Evolutionary conservation across 2,329 filamentous ascomycete genomes (phyloP), one percentile per base, ranked within the genome.

Genomic region (Pseudocercospora vitis): DNA sequence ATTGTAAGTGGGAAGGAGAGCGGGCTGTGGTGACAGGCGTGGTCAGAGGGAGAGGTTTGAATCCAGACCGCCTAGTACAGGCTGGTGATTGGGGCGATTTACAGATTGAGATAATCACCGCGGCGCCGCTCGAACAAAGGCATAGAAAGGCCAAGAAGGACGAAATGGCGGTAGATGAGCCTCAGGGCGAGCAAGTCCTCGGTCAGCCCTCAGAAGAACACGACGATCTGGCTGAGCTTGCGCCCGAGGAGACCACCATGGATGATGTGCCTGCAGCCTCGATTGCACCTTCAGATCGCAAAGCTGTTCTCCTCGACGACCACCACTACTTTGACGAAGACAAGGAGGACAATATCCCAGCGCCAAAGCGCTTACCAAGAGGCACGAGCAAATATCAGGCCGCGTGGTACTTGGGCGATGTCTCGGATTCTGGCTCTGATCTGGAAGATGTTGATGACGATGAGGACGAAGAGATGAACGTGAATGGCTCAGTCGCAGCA

Each of bases 261-360:
- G 78, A 83, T 19, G 87, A 89, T 57, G 45, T 83, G 18, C 81
- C 82, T 18, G 72, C 75, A 6, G 74, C 73, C 59, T 78, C 69
- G 67, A 74, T 74, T 53, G 78, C 63, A 69, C 77, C 56, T 62
- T 81, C 65, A 21, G 75, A 78, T 54, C 68, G 76, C 68, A 95
- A 92, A 73, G 94, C 92, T 60, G 94, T 99, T 1, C 76, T 99
- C 33, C 79, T 99, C 7, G 94, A 99, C 63, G 92, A 97, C 62
- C 92, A 99, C 70, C 92, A 97, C 70, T 99, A 99, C 72, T 99
- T 97, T 68, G 91, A 91, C 0, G 92, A 97, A 37, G 90, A 94
- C 42, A 87, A 94, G 49, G 78, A 81, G 35, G 74, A 84, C 49
- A 76, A 80, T 14, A 76, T 83, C 14, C 73, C 79, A 29, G 74